Base-by-base conservation (phyloP, 2,329 filamentous ascomycete species). In the Didymella glomerata region DNA sequence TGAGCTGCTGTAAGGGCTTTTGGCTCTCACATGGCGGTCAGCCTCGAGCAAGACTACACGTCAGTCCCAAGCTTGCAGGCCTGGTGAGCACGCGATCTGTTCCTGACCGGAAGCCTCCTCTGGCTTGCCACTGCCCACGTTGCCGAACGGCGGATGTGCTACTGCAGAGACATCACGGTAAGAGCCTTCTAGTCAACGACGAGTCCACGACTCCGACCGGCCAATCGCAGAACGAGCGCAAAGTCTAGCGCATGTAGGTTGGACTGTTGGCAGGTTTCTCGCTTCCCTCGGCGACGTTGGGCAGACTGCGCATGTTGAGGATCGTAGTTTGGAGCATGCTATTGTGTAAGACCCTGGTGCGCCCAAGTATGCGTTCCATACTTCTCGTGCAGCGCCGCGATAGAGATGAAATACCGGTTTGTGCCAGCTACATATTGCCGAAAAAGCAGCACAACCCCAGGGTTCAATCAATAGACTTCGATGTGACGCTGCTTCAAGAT, bases 171-270 rank as follows among this genome's bases (percentile, higher is more conserved):
- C 47, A 40, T 38, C 40, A 45, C 40, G 24, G 46, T 44, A 50
- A 50, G 47, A 30, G 47, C 46, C 53, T 46, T 50, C n/a, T 44
- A 50, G 47, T 50, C 24, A 45, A 49, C 46, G 8, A 14, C 46
- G 24, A 49, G 10, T 40, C n/a, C 24, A 49, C 38, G 3, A 14
- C n/a, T 22, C 36, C 20, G 32, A 13, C 9, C 5, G 27, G 42
- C 48, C 40, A 57, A 51, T 57, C 18, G 48, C 48, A 52, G 11
- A 32, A 30, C 20, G 44, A 52, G 48, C 44, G 55, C 48, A 57
- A 42, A 48, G 14, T 48, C 48, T 57, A 48, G 54, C 42, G 54
- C 22, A 25, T 44, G 36, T 44, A 38, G 45, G 25, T 40, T 20
- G 40, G 51, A 42, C 44, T 34, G 25, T 48, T 42, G 32, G 45